A percentile compares a stretch with the other conserved stretches of the same genome.
Evolutionary conservation across 2,329 filamentous ascomycete genomes (phyloP).

Genomic region (Plenodomus biglobosus): DNA sequence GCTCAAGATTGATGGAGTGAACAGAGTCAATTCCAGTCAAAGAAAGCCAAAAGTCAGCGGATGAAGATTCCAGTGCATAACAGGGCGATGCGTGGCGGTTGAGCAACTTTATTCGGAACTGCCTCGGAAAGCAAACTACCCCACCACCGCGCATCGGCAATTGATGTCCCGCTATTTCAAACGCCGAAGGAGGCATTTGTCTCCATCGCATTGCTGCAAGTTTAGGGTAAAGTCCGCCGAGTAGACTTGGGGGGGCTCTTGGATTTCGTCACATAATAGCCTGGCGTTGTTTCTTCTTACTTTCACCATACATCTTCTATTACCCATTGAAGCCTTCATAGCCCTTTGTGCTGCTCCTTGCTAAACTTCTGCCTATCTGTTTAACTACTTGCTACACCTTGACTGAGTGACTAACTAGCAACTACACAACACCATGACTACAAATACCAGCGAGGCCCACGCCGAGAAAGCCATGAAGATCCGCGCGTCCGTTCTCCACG

Average conservation of each 20-base stretch:
- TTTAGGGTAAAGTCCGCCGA: constrained; percentile 27
- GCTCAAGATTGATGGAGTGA: background rate
- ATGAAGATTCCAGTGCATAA: constrained; percentile 2
- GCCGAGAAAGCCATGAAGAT: constrained; percentile 41
- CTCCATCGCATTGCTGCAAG: constrained; percentile 23
- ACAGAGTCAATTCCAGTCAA: background rate
- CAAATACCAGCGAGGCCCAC: constrained; percentile 21
- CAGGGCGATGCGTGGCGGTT: constrained; percentile 11
- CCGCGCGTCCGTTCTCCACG: constrained; percentile 60
- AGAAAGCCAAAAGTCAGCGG: background rate
- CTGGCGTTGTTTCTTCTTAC: background rate
- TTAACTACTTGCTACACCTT: no score
- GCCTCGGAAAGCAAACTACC: constrained; percentile 33
- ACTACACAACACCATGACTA: constrained; percentile 17
- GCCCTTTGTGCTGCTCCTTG: background rate
- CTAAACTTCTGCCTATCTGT: no score
- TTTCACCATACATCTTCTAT: background rate
- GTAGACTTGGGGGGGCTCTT: background rate
- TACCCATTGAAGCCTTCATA: background rate
- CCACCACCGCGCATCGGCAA: constrained; percentile 27
- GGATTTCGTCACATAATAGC: background rate
- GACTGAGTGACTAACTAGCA: no score
- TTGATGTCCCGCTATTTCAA: constrained; percentile 33
- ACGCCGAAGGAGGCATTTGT: constrained; percentile 35
- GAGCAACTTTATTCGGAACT: constrained; percentile 27